These are phyloP conservation scores for Apiospora koreana DNA, from an alignment of 2,329 filamentous ascomycete species.

Conservation along the genomic window DNA sequence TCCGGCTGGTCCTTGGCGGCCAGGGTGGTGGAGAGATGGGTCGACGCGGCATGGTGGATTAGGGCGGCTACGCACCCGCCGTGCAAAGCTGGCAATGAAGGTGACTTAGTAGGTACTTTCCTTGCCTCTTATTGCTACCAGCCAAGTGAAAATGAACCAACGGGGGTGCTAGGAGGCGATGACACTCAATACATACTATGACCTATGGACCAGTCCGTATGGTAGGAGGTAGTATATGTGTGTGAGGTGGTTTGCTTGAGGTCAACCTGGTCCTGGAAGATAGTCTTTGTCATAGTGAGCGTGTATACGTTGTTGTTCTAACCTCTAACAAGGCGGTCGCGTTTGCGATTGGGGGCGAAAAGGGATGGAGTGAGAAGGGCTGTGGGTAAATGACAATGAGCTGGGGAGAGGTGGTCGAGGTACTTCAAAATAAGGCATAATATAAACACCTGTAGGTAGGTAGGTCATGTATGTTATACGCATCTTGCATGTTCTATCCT, in stretches of 20 bases:
- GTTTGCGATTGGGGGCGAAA: not conserved
- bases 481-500: no score
- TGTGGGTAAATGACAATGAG: not conserved
- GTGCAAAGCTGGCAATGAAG: constrained; percentile 21
- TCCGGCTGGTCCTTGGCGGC: constrained; percentile 21
- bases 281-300: not conserved
- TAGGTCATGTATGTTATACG: no score
- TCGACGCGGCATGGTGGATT: constrained; percentile 18
- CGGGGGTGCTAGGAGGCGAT: no score
- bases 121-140: no score
- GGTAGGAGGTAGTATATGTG: constrained; percentile 17
- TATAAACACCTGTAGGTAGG: no score
- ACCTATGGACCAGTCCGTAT: constrained; percentile 20
- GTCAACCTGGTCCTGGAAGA: constrained; percentile 20
- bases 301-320: no score
- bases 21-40: constrained; percentile 16
- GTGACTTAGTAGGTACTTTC: no score
- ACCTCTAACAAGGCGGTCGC: no score
- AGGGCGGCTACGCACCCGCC: constrained; percentile 21
- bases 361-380: not conserved
- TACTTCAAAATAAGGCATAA: no score
- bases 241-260: constrained; percentile 9
- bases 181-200: no score
- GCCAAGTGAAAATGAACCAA: no score
- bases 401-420: no score